Evolutionary conservation across 1,284 basidiomycete genomes (phyloP).

Genomic region (Amylostereum chailletii): DNA sequence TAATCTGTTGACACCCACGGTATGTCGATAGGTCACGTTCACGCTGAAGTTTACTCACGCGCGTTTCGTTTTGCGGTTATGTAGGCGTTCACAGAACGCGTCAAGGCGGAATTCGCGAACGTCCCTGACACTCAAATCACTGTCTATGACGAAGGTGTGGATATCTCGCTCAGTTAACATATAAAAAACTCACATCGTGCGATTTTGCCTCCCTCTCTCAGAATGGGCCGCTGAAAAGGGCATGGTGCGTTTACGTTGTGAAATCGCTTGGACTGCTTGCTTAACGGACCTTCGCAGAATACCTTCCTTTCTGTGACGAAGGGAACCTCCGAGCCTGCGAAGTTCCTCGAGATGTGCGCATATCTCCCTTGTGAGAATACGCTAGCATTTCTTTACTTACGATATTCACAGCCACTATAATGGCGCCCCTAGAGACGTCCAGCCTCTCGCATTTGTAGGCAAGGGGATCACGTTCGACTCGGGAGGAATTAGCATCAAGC

Average conservation of each 20-base stretch:
- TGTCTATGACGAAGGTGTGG: conserved; percentile 66
- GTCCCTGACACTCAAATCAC: conserved; percentile 64
- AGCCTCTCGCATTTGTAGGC: conserved; percentile 74
- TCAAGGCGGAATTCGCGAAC: conserved; percentile 59
- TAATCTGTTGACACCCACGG: conserved; percentile 77
- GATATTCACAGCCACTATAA: conserved; percentile 60
- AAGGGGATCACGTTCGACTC: conserved; percentile 88
- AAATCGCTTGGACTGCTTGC: not conserved
- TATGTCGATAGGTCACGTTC: conserved; percentile 18
- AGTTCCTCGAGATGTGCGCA: conserved; percentile 78
- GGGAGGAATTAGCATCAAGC: conserved; percentile 86
- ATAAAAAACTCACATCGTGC: not conserved
- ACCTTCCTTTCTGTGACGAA: conserved; percentile 85
- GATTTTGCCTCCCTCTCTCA: conserved; percentile 24
- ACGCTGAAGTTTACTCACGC: not conserved
- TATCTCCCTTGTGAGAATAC: not conserved
- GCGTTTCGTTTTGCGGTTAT: no score
- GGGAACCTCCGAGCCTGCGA: conserved; percentile 78
- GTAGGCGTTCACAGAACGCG: conserved; percentile 65
- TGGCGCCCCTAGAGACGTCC: conserved; percentile 50
- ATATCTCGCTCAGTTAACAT: not conserved
- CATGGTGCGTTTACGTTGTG: conserved; percentile 44
- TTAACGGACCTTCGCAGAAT: conserved; percentile 31
- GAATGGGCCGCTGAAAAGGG: conserved; percentile 73
- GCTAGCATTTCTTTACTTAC: conserved; percentile 3